Percentiles rank a stretch among this genome's conserved stretches.
These are phyloP conservation scores for Pouteria glomerata DNA, from an alignment of 148 eudicot species.

Conservation along the genomic window DNA sequence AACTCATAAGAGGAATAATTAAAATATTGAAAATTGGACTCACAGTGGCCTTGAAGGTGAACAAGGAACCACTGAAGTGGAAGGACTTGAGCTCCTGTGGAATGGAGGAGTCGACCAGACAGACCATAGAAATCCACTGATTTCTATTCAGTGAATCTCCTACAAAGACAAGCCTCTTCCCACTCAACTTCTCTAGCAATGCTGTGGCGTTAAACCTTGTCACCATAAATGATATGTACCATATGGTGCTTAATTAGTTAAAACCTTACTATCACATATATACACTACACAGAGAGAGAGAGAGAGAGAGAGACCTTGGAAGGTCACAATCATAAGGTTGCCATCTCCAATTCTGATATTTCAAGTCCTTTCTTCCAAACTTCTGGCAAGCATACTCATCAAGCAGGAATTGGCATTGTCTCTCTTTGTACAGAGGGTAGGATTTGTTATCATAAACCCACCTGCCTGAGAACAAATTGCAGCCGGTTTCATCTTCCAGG, in stretches of 20 bases:
- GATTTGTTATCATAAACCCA: constrained; percentile 11
- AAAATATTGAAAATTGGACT: constrained; percentile 12
- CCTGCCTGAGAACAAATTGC: constrained; percentile 8
- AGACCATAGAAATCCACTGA: constrained; percentile 60
- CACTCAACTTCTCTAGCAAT: constrained; percentile 40
- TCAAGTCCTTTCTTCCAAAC: constrained; percentile 43
- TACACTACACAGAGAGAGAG: not conserved
- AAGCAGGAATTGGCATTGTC: not conserved
- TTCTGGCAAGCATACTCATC: constrained; percentile 26
- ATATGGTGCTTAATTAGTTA: too few species aligned
- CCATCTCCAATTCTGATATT: constrained; percentile 51
- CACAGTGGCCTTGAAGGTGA: constrained; percentile 40
- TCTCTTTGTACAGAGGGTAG: constrained; percentile 2
- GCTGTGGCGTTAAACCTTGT: constrained; percentile 45
- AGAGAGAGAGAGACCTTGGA: constrained; percentile 23
- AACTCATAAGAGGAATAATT: too few species aligned
- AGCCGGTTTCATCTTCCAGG: not conserved
- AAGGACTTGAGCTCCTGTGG: constrained; percentile 23
- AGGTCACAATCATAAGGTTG: constrained; percentile 46
- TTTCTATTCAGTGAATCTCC: constrained; percentile 63
- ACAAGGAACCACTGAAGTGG: constrained; percentile 27
- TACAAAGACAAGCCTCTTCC: constrained; percentile 43
- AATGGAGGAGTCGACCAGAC: constrained; percentile 38
- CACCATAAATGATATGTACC: too few species aligned
- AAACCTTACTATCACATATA: too few species aligned